Base-by-base conservation (phyloP, 345 rosid genomes). In the Limnanthes douglasii region DNA sequence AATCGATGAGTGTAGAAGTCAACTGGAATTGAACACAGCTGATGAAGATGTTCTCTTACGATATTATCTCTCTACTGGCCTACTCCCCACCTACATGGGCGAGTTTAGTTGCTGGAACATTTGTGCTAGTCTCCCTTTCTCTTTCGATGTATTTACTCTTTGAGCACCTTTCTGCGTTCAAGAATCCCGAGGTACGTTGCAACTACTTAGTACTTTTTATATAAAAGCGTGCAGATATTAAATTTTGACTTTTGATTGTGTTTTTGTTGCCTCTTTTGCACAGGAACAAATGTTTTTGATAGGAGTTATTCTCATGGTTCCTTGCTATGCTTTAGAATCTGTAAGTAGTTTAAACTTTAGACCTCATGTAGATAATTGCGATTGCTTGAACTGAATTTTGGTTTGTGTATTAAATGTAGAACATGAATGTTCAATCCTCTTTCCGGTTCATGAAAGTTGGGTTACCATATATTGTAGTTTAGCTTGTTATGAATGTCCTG, bases 271-370 rank as follows among this genome's bases (percentile, higher is more conserved):
- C 11, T 37, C 7, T 33, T 36, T n/a, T 37, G 23, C 15, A 18
- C 82, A 90, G 98, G 99, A 92, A 50, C 99, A 92, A 56, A 92
- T 69, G 60, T 85, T 92, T 68, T 63, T 85, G 60, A 85, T 92
- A 11, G 99, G 99, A 32, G 96, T 92, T 62, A 76, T 85, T 58
- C 65, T 92, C 36, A 85, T 92, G 99, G 99, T 92, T 60, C 99
- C 99, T 30, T 84, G 82, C 74, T 92, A 85, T 48, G 71, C 86
- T 0, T 35, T 92, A 14, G 99, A 85, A 58, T 92, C 99, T 1
- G 99, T 85, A 38, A 72, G 94, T 56, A 20, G 5, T 39, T 37
- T n/a, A 8, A 14, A 15, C 18, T 6, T 6, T 36, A 13, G 14
- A 5, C 12, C 26, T 7, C 11, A 14, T 31, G 8, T 34, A 21